Evolutionary conservation across 2,329 filamentous ascomycete genomes (phyloP), one percentile per base, ranked within the genome.

Genomic region (Ceratocystis alfenasii): DNA sequence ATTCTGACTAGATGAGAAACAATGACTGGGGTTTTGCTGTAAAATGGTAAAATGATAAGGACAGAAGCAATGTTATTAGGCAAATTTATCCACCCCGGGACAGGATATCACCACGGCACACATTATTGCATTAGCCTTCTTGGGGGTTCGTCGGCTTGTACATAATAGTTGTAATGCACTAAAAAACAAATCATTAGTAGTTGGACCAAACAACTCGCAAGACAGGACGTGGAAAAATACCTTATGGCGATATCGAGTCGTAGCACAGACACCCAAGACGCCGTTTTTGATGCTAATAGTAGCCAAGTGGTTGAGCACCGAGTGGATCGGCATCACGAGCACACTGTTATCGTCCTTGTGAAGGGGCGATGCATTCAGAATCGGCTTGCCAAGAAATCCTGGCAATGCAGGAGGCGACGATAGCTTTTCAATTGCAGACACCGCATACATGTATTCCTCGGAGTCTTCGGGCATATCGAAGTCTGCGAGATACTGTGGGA

Each of bases 261-360:
- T 99, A 15, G 90, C 93, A 72, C 92, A 96, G 5, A 95, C 95
- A 44, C 94, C 94, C 69, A 99, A 80, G 30, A 97, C 89, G 69
- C 93, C 92, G 70, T 96, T 91, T 79, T 96, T 96, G 76, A 99
- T 99, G 75, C 92, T 96, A 76, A 93, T 97, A 2, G 94, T 99
- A 62, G 93, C 93, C 70, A 99, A 79, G 75, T 99, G 94, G 71
- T 99, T 99, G 69, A 99, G 78, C 41, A 97, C 90, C 0, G 94
- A 96, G 73, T 99, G 93, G 72, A 97, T 99, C 15, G 94, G 94
- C 83, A 96, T 93, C 70, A 90, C 94, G 69, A 99, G 78, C 68
- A 99, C 94, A 76, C 92, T 96, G 75, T 93, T 96, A 76, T 99
- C 94, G 74, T 99, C 94, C 78, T 97, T 97, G 81, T 96, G 90